phyloP scores from a whole-genome alignment of 108 stramenopile genomes.

The Thalassiosira profunda region DNA sequence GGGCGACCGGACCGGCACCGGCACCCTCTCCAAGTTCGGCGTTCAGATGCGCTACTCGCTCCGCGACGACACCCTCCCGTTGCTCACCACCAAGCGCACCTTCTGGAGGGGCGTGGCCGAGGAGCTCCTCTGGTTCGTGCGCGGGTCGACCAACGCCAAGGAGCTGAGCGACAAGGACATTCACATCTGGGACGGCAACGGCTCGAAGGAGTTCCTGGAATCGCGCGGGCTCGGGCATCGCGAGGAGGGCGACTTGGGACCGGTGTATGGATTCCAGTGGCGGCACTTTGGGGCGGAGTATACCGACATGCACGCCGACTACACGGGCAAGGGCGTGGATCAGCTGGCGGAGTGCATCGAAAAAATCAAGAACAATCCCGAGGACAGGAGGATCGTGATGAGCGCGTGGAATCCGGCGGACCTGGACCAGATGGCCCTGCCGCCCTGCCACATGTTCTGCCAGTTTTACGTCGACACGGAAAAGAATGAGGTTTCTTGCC shows the following conservation, averaged over 20 bases:
- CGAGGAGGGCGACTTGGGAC: conserved; percentile 99
- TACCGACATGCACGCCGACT: conserved; percentile 96
- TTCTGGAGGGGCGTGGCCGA: conserved; percentile 99
- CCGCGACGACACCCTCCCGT: conserved; percentile 90
- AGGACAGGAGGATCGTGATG: conserved; percentile 96
- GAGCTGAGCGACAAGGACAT: conserved; percentile 94
- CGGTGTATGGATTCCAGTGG: conserved; percentile 99
- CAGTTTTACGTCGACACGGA: conserved; percentile 98
- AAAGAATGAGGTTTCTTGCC: conserved; percentile 97
- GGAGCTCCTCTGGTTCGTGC: conserved; percentile 99
- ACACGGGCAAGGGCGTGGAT: conserved; percentile 98
- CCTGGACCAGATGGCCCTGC: conserved; percentile 95
- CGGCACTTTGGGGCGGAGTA: conserved; percentile 99
- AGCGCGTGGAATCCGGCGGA: conserved; percentile 99
- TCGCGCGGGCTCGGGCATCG: conserved; percentile 92
- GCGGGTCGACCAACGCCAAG: conserved; percentile 97
- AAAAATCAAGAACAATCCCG: conserved; percentile 96
- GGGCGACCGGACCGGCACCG: conserved; percentile 99
- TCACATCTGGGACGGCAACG: conserved; percentile 99
- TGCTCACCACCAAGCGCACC: conserved; percentile 98
- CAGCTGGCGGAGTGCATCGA: conserved; percentile 97
- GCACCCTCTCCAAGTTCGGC: conserved; percentile 97
- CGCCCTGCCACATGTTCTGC: conserved; percentile 99
- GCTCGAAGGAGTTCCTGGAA: conserved; percentile 98
- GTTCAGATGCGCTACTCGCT: conserved; percentile 98